These are phyloP conservation scores for Scleromitrula shiraiana DNA, from an alignment of 2,329 filamentous ascomycete species.

Conservation along the genomic window DNA sequence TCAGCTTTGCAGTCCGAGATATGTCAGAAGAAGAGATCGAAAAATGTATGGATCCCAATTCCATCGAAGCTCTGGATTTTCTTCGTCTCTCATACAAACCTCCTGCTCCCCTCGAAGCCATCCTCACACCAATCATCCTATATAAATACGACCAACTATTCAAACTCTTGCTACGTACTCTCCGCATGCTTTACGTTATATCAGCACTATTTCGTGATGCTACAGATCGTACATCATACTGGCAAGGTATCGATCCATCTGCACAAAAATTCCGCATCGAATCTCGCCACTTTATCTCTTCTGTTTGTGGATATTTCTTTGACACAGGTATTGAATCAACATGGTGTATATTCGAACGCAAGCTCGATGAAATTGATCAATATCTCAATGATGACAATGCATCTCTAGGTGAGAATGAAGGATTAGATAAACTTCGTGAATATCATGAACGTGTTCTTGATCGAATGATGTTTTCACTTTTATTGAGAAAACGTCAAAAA, in stretches of 20 bases:
- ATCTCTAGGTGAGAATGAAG: constrained; percentile 41
- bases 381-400: constrained; percentile 39
- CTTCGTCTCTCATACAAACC: constrained; percentile 78
- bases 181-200: constrained; percentile 72
- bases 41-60: constrained; percentile 72
- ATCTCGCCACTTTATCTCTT: constrained; percentile 70
- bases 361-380: constrained; percentile 55
- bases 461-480: constrained; percentile 62
- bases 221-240: constrained; percentile 30
- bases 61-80: constrained; percentile 87
- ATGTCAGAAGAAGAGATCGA: constrained; percentile 72
- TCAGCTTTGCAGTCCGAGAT: constrained; percentile 80
- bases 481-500: constrained; percentile 67
- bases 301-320: constrained; percentile 69
- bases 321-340: constrained; percentile 65
- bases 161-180: constrained; percentile 65
- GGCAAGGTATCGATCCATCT: constrained; percentile 18
- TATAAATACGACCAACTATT: constrained; percentile 82
- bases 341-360: constrained; percentile 64
- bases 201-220: constrained; percentile 56
- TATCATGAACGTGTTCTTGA: constrained; percentile 69
- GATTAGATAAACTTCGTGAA: constrained; percentile 58
- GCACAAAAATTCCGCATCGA: constrained; percentile 59
- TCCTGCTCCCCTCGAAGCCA: constrained; percentile 58
- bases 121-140: constrained; percentile 65